Percentiles rank a stretch among this genome's conserved stretches.
Conservation (phyloP, 345 rosid genomes). For the Eucalyptus albens region DNA sequence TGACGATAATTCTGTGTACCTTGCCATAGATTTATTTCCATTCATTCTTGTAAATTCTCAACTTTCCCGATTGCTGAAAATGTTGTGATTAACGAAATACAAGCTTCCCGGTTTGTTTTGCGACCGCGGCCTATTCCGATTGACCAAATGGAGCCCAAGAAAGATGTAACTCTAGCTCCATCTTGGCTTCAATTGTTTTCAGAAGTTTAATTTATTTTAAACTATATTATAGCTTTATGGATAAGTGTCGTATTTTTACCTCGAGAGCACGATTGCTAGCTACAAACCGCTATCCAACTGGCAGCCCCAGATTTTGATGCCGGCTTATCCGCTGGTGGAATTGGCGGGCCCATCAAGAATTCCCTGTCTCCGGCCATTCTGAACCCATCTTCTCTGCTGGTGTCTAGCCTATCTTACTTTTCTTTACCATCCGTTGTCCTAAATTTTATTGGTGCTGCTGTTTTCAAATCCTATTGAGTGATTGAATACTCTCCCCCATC, state of each 20-base stretch:
- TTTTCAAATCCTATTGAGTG: neutral
- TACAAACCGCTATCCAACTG: too few species aligned
- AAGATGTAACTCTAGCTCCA: neutral
- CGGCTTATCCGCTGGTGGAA: conserved; percentile 8
- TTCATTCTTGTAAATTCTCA: neutral
- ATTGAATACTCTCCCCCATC: neutral
- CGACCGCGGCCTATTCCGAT: neutral
- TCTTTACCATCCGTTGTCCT: neutral
- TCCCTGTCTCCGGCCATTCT: conserved; percentile 14
- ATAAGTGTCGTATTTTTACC: too few species aligned
- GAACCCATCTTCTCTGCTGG: neutral
- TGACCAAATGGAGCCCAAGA: neutral
- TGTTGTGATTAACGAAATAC: neutral
- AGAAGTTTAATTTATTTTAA: neutral
- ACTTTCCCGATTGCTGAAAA: neutral
- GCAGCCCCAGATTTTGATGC: neutral
- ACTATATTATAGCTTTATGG: too few species aligned
- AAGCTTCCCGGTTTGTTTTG: neutral
- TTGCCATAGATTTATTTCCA: neutral
- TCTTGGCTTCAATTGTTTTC: neutral
- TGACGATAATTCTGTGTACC: neutral
- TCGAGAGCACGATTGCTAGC: too few species aligned
- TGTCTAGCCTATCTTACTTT: neutral
- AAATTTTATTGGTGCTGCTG: neutral
- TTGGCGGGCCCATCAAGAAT: conserved; percentile 5